Base-by-base conservation (phyloP, 225 moss, liverwort and hornwort genomes). In the Polytrichum commune region DNA sequence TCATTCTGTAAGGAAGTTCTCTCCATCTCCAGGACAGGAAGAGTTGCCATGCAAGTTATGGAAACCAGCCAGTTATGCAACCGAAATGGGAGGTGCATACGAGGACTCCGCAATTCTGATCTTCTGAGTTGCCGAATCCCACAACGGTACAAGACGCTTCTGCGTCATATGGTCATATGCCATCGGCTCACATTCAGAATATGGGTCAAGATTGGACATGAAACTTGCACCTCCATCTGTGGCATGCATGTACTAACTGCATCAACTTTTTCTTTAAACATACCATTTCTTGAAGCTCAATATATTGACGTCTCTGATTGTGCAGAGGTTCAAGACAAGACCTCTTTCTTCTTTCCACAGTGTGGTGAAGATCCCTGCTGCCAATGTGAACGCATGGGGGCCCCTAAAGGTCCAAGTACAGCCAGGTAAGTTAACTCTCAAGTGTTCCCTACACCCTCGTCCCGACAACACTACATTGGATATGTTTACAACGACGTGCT, bases 311-410 rank as follows among this genome's bases (percentile, higher is more conserved):
- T 27, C 62, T 18, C 25, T 28, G 61, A 27, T 53, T 53, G 23
- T 83, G 76, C 80, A 86, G 86, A 65, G 32, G 70, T 78, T 32
- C 67, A 65, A 75, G 68, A 80, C 63, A 73, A 73, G 54, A 54
- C 69, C 26, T 60, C 67, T 26, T 53, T 65, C 6, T 76, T 80
- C 66, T 78, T 69, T 28, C 71, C 83, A 64, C 70, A 74, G 55
- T 78, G 76, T 56, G 75, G 53, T 63, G 76, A 74, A 33, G 56
- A 22, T 46, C 78, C 71, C 53, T 80, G 78, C 53, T 86, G 83
- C 69, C 83, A 86, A 55, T 86, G 86, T 73, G 71, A 78, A 27
- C 65, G 71, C 29, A 70, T 55, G 58, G 70, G 60, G 8, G 30
- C 35, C 3, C 70, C 70, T 18, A 68, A 18, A 23, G 24, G 68